Evolutionary conservation across 768 basidiomycete genomes (phyloP).

Genomic region (Mycena belliarum): DNA sequence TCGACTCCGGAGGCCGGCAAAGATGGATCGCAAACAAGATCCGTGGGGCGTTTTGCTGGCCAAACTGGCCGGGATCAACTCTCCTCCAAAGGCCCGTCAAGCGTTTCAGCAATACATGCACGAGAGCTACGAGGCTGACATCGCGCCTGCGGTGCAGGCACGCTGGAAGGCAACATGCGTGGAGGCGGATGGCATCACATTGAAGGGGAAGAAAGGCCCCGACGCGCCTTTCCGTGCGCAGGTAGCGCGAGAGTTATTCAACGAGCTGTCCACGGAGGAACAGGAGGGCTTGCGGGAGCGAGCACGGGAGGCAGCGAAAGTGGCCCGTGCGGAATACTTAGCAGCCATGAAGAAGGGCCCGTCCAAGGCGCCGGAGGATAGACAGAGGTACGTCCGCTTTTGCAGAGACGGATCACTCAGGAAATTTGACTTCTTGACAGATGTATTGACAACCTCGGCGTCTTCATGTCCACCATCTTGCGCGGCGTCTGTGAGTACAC

Average conservation of each 20-base stretch:
- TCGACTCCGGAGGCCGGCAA: background rate
- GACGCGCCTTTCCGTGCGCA: background rate
- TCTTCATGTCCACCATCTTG: too few species aligned
- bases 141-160: background rate
- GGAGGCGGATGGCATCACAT: background rate
- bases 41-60: background rate
- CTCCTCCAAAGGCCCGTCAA: background rate
- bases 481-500: too few species aligned
- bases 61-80: background rate
- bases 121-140: background rate
- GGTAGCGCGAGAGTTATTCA: constrained; percentile 1
- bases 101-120: background rate
- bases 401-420: too few species aligned
- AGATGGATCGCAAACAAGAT: background rate
- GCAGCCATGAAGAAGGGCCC: background rate
- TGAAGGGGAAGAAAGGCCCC: background rate
- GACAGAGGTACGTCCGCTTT: background rate
- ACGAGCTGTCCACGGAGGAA: background rate
- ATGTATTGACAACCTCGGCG: too few species aligned
- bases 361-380: background rate
- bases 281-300: background rate
- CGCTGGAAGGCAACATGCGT: background rate
- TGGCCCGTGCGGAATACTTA: background rate
- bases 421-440: too few species aligned
- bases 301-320: background rate